phyloP scores from a whole-genome alignment of 2,329 filamentous ascomycete species.

The Monosporascus sp. region DNA sequence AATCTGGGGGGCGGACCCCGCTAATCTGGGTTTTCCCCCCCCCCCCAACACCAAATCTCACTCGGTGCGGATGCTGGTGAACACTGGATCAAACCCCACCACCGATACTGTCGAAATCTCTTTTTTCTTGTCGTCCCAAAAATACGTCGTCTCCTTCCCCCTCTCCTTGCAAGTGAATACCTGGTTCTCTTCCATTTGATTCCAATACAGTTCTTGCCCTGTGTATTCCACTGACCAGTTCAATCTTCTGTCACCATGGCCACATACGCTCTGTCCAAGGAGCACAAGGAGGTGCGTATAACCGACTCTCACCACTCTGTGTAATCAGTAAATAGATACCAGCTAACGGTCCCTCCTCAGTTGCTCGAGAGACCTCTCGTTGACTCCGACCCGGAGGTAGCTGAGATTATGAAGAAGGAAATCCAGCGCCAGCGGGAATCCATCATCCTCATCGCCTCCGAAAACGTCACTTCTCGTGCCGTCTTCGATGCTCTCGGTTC shows the following conservation, averaged over 20 bases:
- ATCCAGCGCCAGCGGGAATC: slow-evolving; percentile 97
- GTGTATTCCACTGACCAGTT: too few relatives aligned
- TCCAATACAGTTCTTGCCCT: not conserved
- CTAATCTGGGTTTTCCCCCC: too few relatives aligned
- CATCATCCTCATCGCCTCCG: slow-evolving; percentile 96
- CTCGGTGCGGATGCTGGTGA: too few relatives aligned
- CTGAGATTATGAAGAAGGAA: slow-evolving; percentile 94
- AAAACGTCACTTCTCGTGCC: slow-evolving; percentile 98
- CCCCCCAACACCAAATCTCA: too few relatives aligned
- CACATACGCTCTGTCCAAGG: slow-evolving; percentile 47
- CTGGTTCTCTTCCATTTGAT: not conserved
- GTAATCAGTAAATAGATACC: slow-evolving; percentile 25
- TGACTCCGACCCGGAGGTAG: slow-evolving; percentile 90
- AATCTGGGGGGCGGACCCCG: too few relatives aligned
- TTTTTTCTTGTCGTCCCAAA: not conserved
- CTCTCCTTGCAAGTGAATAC: not conserved
- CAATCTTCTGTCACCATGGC: slow-evolving; percentile 30
- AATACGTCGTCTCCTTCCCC: not conserved
- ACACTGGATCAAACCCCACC: too few relatives aligned
- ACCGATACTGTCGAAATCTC: too few relatives aligned
- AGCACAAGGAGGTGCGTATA: slow-evolving; percentile 47
- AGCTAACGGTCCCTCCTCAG: slow-evolving; percentile 40
- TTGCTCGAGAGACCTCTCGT: slow-evolving; percentile 94
- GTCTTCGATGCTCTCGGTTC: slow-evolving; percentile 96
- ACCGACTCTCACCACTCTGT: slow-evolving; percentile 11